phyloP scores from a whole-genome alignment of 2,329 filamentous ascomycete species.

The Lachnum nothofagi region DNA sequence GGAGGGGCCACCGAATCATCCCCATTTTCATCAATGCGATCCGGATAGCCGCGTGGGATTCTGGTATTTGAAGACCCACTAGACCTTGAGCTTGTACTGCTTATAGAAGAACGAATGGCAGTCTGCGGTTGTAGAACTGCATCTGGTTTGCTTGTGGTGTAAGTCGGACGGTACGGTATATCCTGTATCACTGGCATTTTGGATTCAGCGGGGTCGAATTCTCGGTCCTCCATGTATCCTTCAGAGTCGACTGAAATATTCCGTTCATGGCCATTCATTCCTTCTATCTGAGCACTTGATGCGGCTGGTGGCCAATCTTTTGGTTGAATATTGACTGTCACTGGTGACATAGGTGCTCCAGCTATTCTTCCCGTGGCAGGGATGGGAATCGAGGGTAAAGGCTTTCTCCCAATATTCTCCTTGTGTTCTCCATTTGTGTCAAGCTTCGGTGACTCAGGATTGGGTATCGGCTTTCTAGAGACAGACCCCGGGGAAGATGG shows the following conservation, averaged over 20 bases:
- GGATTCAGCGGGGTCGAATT: slow-evolving; percentile 7
- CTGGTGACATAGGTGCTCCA: slow-evolving; percentile 51
- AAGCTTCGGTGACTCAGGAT: slow-evolving; percentile 5
- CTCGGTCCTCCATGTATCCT: slow-evolving; percentile 10
- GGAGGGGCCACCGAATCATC: slow-evolving; percentile 13
- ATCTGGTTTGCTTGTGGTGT: slow-evolving; percentile 19
- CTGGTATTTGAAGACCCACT: slow-evolving; percentile 16
- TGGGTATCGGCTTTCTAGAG: slow-evolving; percentile 15
- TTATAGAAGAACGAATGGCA: slow-evolving; percentile 28
- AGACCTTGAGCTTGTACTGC: slow-evolving; percentile 21
- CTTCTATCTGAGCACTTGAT: slow-evolving; percentile 49
- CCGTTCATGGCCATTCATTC: slow-evolving; percentile 12
- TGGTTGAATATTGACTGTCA: slow-evolving; percentile 49
- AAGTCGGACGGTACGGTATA: slow-evolving; percentile 28
- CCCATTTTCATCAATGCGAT: slow-evolving; percentile 24
- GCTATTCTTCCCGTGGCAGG: slow-evolving; percentile 37
- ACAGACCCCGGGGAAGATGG: slow-evolving; percentile 18
- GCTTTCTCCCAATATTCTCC: slow-evolving; percentile 25
- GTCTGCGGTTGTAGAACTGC: slow-evolving; percentile 31
- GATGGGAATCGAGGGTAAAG: slow-evolving; percentile 20
- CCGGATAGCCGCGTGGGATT: slow-evolving; percentile 10
- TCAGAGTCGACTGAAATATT: slow-evolving; percentile 17
- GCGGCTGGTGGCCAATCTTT: slow-evolving; percentile 49
- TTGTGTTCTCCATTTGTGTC: slow-evolving; percentile 19
- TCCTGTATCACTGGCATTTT: slow-evolving; percentile 20